Percentiles rank a stretch among this genome's conserved stretches.
Evolutionary conservation across 2,329 filamentous ascomycete genomes (phyloP).

Genomic region (Xylaria multiplex): DNA sequence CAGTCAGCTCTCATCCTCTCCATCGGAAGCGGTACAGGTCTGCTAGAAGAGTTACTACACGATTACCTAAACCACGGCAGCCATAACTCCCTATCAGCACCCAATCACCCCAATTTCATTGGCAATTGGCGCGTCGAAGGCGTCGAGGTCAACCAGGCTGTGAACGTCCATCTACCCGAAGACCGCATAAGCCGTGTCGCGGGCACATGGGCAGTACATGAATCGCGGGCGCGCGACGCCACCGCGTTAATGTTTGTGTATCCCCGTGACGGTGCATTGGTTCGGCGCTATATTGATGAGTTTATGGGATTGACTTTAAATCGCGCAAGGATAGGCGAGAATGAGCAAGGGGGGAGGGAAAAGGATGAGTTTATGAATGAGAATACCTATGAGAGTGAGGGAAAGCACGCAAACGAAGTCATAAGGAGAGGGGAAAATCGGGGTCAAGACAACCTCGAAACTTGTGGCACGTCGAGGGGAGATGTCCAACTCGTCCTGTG

Average conservation of each 20-base stretch:
- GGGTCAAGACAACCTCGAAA: neutral
- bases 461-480: neutral
- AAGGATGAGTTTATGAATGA: neutral
- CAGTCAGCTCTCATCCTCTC: constrained; percentile 35
- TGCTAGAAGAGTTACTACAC: constrained; percentile 37
- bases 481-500: constrained; percentile 27
- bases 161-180: constrained; percentile 36
- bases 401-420: neutral
- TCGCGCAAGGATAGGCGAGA: neutral
- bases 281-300: constrained; percentile 44
- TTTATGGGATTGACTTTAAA: constrained; percentile 6
- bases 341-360: neutral
- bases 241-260: constrained; percentile 50
- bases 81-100: neutral
- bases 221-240: constrained; percentile 40
- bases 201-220: constrained; percentile 48
- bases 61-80: neutral
- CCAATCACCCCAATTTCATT: neutral
- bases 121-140: constrained; percentile 35
- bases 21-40: constrained; percentile 39
- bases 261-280: constrained; percentile 47
- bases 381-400: neutral
- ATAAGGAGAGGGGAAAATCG: neutral
- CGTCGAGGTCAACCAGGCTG: constrained; percentile 33
- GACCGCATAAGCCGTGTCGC: constrained; percentile 44